phyloP scores from a whole-genome alignment of 441 rosid species.

The Aquilaria agallochum region DNA sequence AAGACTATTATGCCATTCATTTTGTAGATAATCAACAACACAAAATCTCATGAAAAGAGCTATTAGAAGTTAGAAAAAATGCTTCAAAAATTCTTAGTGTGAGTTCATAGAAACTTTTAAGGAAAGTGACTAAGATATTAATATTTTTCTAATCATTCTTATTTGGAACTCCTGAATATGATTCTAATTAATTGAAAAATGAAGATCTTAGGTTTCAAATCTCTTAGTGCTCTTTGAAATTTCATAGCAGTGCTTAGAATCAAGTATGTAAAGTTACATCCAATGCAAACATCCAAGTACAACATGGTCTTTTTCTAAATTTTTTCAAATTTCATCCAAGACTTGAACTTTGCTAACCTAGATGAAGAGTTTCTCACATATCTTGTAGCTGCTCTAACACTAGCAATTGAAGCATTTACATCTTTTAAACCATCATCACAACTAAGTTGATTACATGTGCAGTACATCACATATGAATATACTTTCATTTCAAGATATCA shows the following conservation, averaged over 20 bases:
- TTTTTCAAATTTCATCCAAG: neutral
- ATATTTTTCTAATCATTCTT: neutral
- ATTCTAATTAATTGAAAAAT: no score
- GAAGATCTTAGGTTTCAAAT: neutral
- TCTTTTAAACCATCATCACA: neutral
- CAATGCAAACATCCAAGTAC: neutral
- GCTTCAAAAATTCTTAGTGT: neutral
- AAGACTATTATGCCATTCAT: neutral
- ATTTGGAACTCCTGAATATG: neutral
- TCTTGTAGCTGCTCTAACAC: neutral
- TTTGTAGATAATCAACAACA: neutral
- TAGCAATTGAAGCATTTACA: neutral
- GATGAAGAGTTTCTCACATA: neutral
- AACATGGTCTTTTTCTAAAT: neutral
- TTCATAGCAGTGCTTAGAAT: neutral
- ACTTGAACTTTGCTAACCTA: neutral
- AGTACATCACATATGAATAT: neutral
- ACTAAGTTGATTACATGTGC: neutral
- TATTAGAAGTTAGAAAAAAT: neutral
- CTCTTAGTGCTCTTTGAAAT: neutral
- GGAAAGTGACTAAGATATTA: neutral
- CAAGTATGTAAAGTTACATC: neutral
- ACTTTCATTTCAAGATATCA: no score
- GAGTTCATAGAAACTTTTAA: no score
- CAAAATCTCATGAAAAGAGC: neutral